These are phyloP conservation scores for Apiospora phragmitis DNA, from an alignment of 2,329 filamentous ascomycete genomes.

Conservation along the genomic window DNA sequence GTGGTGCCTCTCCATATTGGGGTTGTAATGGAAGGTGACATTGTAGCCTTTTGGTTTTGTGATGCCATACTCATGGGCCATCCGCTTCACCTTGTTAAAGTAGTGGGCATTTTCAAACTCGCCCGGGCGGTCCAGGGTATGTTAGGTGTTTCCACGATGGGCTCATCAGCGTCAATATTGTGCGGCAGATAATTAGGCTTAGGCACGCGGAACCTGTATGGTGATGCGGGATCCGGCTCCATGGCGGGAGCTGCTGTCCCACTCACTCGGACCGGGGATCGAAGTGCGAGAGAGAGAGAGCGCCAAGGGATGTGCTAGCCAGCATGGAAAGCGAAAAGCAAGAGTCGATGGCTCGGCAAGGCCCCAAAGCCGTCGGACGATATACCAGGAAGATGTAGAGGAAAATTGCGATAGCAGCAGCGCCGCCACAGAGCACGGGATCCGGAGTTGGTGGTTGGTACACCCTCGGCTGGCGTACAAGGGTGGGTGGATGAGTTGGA, in stretches of 20 bases:
- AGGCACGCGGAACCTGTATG: constrained; percentile 54
- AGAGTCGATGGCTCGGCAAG: background rate
- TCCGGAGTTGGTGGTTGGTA: background rate
- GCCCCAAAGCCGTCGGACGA: background rate
- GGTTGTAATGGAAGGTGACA: constrained; percentile 95
- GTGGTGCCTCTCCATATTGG: constrained; percentile 92
- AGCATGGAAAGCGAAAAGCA: background rate
- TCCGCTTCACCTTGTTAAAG: constrained; percentile 57
- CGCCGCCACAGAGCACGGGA: background rate
- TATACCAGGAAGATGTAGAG: background rate
- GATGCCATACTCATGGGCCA: constrained; percentile 66
- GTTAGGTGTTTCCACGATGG: constrained; percentile 53
- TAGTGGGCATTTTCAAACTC: constrained; percentile 58
- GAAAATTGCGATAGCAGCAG: background rate
- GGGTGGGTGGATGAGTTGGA: background rate
- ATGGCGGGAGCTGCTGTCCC: constrained; percentile 18
- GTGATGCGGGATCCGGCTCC: constrained; percentile 41
- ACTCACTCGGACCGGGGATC: constrained; percentile 8
- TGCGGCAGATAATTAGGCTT: constrained; percentile 63
- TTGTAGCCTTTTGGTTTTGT: constrained; percentile 80
- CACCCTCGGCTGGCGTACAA: background rate
- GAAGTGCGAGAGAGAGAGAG: background rate
- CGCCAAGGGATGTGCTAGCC: background rate
- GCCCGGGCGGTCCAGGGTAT: constrained; percentile 48
- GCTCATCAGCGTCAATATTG: constrained; percentile 49